Base-by-base conservation (phyloP, 192 early-diverging fungal genomes). In the Pilobolus umbonatus region DNA sequence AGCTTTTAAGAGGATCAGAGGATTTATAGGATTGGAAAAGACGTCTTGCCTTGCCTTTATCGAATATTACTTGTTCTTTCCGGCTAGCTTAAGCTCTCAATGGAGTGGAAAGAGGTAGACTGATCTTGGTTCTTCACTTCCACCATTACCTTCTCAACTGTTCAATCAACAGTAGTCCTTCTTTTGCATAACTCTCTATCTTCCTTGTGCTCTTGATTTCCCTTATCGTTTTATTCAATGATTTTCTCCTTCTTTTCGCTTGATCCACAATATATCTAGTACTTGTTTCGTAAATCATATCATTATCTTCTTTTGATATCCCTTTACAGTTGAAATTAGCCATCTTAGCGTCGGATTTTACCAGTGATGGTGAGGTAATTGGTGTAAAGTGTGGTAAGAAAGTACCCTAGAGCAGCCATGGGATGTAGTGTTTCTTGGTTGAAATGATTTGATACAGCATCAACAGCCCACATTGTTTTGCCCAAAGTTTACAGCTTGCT, bases 381-480 rank as follows among this genome's bases (percentile, higher is more conserved):
- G 48, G 28, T 50, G 11, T n/a, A 50, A n/a, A 7, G 29, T 50
- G 48, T 50, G 29, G 48, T 31, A 31, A 50, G 25, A 50, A 50
- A 50, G 29, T 50, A 50, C 10, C 48, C 48, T 26, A 50, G 48
- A n/a, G 48, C 48, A n/a, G 48, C 48, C 48, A 50, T 50, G 15
- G 48, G 15, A 32, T 50, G 10, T 50, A 50, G 28, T 50, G 48
- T 50, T 50, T 26, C n/a, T 50, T 50, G 25, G 4, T 50, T 12
- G 48, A 50, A 50, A 50, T 50, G 29, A 50, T 50, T 50, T 14
- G 48, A 50, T 50, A 32, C 48, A 50, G 48, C 48, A 50, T 50
- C 48, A 12, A 29, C 48, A 50, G 48, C 31, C 48, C 29, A 50
- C 29, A 50, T 50, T 50, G 10, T n/a, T 50, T 50, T 50, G 29